Conservation (phyloP, 139 green algal species). For the Micractinium sp. region DNA sequence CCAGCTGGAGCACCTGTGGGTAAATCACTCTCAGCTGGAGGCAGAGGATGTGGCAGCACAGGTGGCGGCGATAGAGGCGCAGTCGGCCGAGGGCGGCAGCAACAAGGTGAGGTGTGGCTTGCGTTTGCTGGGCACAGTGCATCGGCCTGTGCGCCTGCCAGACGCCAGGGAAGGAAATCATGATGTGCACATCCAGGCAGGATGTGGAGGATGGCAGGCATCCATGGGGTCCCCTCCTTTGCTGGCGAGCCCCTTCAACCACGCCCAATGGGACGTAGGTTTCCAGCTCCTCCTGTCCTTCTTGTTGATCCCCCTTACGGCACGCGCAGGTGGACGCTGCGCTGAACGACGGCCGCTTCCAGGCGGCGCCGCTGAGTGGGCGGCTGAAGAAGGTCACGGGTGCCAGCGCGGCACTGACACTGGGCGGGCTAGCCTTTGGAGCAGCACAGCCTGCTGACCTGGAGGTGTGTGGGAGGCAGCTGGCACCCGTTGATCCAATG, state of each 20-base stretch:
- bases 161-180: background rate
- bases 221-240: background rate
- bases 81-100: background rate
- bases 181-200: background rate
- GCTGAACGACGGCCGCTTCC: constrained; percentile 9
- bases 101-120: constrained; percentile 4
- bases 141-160: background rate
- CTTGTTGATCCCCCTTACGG: too few relatives aligned
- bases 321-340: background rate
- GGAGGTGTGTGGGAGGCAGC: background rate
- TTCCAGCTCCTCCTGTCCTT: background rate
- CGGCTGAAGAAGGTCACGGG: constrained; percentile 25
- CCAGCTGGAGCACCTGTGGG: background rate
- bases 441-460: background rate
- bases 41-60: background rate
- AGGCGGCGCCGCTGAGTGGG: background rate
- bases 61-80: background rate
- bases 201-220: background rate
- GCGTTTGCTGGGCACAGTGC: too few relatives aligned
- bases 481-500: background rate
- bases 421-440: constrained; percentile 10
- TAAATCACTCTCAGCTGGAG: background rate
- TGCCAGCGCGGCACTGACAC: background rate
- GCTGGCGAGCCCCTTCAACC: too few relatives aligned
- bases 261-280: too few relatives aligned